Percentiles rank a stretch among this genome's conserved stretches.
Conservation (phyloP, 176 grass and related monocot species). For the Carex myosuroides region DNA sequence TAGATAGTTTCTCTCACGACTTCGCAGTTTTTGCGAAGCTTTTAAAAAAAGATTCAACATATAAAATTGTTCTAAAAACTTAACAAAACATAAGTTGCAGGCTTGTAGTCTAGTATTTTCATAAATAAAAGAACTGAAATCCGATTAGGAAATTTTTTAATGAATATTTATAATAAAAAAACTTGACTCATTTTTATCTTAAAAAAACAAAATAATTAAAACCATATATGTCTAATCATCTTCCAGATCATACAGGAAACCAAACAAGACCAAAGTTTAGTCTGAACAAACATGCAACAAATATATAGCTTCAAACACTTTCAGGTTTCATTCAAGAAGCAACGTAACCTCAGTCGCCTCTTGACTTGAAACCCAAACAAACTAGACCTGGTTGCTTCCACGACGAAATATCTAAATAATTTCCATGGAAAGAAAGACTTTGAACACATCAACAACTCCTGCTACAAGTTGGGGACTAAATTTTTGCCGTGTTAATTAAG, state of each 20-base stretch:
- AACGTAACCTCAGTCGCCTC: not conserved
- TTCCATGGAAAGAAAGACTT: not conserved
- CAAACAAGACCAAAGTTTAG: not conserved
- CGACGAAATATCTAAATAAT: not conserved
- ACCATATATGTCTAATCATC: not conserved
- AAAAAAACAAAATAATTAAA: not conserved
- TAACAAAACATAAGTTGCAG: no score
- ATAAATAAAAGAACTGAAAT: no score
- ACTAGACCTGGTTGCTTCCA: not conserved
- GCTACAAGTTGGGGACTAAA: not conserved
- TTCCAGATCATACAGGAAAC: not conserved
- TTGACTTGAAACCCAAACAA: not conserved
- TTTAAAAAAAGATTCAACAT: no score
- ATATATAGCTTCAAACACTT: not conserved
- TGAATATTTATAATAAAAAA: not conserved
- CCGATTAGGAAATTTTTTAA: no score
- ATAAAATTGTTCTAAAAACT: no score
- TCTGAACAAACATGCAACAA: not conserved
- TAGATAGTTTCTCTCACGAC: no score
- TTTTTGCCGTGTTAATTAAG: not conserved
- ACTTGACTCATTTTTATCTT: not conserved
- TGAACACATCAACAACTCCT: not conserved
- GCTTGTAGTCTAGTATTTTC: no score
- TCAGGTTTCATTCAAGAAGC: not conserved
- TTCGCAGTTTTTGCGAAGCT: no score